Base-by-base conservation (phyloP, 495 filamentous ascomycete species). In the Bacidia rubella region DNA sequence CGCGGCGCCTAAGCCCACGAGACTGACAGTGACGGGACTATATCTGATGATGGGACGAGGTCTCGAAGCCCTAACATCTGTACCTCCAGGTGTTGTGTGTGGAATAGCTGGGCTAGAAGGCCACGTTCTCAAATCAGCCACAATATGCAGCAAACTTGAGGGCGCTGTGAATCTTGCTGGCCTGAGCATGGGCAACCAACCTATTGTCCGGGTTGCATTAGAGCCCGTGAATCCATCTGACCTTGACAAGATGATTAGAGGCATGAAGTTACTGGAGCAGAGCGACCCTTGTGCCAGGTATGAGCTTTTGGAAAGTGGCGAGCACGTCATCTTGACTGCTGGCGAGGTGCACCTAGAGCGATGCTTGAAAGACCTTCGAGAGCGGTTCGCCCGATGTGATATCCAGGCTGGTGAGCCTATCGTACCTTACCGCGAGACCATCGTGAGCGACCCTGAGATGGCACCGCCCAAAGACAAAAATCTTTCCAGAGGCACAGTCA, bases 271-370 rank as follows among this genome's bases (percentile, higher is more conserved):
- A 46, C 82, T 99, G 7, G 88, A 94, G 52, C 87, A 95, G 62
- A 92, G 87, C 62, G 92, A 99, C 62, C 90, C 92, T 1, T 97
- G 92, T 58, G 93, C 90, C 15, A 82, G 88, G 63, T 99, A 99
- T 60, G 89, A 96, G 61, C 85, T 93, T 11, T 83, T 97, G 22
- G 79, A 83, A 51, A 95, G 80, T 53, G 92, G 92, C 48, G 92
- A 99, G 66, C 93, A 99, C 68, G 90, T 99, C 46, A 79, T 99
- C 20, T 67, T 92, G 23, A 96, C 93, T 0, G 92, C 92, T 23
- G 92, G 92, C 11, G 92, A 99, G 64, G 66, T 99, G 56, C 92
- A 99, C 66, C 71, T 97, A 1, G 92, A 99, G 65, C 78, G 92
- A 39, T 99, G 92, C 62, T 62, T 99, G 32, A 95, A 92, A 32